These are phyloP conservation scores for Cucurbita argyrosperma DNA, from an alignment of 306 rosid species.

Conservation along the genomic window DNA sequence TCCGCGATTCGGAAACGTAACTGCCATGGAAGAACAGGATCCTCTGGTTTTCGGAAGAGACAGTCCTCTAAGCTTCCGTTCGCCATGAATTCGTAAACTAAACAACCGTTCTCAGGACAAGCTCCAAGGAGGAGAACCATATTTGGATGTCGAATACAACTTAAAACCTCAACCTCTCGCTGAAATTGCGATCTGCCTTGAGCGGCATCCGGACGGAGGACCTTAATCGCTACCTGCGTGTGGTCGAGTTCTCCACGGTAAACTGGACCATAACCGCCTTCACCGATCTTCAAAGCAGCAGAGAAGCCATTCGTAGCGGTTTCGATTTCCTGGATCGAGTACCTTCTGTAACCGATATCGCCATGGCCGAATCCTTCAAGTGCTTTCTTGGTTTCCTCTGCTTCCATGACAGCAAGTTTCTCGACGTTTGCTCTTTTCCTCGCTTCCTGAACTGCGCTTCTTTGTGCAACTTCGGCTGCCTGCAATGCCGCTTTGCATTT, in stretches of 20 bases:
- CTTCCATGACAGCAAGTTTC: slow-evolving; percentile 23
- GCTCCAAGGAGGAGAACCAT: slow-evolving; percentile 93
- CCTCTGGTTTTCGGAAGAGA: slow-evolving; percentile 37
- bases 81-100: slow-evolving; percentile 76
- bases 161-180: slow-evolving; percentile 69
- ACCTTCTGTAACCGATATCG: slow-evolving; percentile 46
- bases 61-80: slow-evolving; percentile 85
- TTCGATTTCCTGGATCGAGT: slow-evolving; percentile 57
- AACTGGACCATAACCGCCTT: slow-evolving; percentile 90
- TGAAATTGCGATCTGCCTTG: slow-evolving; percentile 76
- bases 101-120: slow-evolving; percentile 70
- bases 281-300: slow-evolving; percentile 44
- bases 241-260: slow-evolving; percentile 56
- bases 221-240: slow-evolving; percentile 68
- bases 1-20: slow-evolving; percentile 66
- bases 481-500: slow-evolving; percentile 46
- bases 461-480: slow-evolving; percentile 52
- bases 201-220: slow-evolving; percentile 60
- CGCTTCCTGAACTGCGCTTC: slow-evolving; percentile 44
- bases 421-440: slow-evolving; percentile 36
- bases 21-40: slow-evolving; percentile 60
- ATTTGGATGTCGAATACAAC: slow-evolving; percentile 82
- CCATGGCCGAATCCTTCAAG: background rate
- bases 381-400: slow-evolving; percentile 20
- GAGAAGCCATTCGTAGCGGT: slow-evolving; percentile 40